phyloP scores from a whole-genome alignment of 2,329 filamentous ascomycete genomes.

The Arthrinium puccinioides region DNA sequence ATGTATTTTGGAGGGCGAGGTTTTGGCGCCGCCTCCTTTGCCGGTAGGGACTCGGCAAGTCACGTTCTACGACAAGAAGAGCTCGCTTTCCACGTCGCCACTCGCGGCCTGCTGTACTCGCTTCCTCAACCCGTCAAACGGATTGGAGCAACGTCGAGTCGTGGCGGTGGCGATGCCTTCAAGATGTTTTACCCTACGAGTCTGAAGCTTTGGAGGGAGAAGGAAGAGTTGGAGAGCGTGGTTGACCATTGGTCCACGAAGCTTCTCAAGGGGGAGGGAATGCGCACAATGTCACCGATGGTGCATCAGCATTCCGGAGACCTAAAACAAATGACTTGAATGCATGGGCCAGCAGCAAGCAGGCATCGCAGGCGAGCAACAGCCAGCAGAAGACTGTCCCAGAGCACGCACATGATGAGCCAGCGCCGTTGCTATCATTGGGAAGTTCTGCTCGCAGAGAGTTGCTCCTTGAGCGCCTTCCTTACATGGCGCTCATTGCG shows the following conservation, averaged over 20 bases:
- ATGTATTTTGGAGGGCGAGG: constrained; percentile 58
- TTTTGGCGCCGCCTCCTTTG: constrained; percentile 34
- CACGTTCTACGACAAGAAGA: constrained; percentile 87
- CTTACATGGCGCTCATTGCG: constrained; percentile 70
- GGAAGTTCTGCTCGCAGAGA: constrained; percentile 63
- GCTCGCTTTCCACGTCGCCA: constrained; percentile 85
- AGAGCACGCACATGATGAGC: constrained; percentile 14
- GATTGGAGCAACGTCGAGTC: constrained; percentile 37
- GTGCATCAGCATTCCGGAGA: constrained; percentile 41
- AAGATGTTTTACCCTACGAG: constrained; percentile 92
- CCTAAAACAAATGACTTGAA: constrained; percentile 24
- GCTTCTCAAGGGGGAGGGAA: constrained; percentile 47
- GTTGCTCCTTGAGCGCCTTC: constrained; percentile 76
- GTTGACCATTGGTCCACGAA: constrained; percentile 63
- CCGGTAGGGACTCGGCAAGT: constrained; percentile 49
- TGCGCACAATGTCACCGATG: constrained; percentile 32
- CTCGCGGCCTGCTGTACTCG: constrained; percentile 77
- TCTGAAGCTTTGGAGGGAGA: constrained; percentile 73
- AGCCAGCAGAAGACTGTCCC: constrained; percentile 14
- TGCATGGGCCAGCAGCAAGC: constrained; percentile 11
- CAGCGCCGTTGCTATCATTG: constrained; percentile 44
- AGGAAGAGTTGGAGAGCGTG: constrained; percentile 72
- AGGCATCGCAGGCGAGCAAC: constrained; percentile 10
- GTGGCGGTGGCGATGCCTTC: constrained; percentile 53
- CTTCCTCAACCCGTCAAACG: constrained; percentile 81